A percentile compares a stretch with the other conserved stretches of the same genome.
These are phyloP conservation scores for Trichoderma semiorbis DNA, from an alignment of 2,329 filamentous ascomycete genomes.

Conservation along the genomic window DNA sequence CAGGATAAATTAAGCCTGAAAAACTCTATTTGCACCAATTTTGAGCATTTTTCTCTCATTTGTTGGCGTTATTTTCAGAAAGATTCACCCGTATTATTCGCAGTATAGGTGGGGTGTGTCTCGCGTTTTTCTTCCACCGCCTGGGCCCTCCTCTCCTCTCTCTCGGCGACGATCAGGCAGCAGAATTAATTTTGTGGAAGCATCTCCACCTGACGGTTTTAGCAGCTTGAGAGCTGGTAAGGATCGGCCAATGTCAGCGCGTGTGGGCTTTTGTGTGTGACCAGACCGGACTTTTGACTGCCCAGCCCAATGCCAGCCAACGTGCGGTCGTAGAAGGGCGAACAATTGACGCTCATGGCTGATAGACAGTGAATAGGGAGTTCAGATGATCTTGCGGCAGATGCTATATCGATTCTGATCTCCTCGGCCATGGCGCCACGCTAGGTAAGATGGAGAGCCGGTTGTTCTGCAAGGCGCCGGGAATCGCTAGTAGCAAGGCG, in stretches of 20 bases:
- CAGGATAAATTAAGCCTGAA: no score
- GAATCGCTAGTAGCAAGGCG: background rate
- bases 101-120: no score
- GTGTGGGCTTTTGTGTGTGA: background rate
- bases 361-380: background rate
- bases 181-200: conserved; percentile 21
- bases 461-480: background rate
- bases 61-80: no score
- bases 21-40: no score
- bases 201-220: conserved; percentile 5
- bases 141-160: background rate
- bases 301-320: background rate
- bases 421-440: background rate
- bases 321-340: background rate
- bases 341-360: background rate
- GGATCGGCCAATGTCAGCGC: background rate
- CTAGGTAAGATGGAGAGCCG: background rate
- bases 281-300: background rate
- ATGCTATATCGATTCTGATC: background rate
- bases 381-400: background rate
- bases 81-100: no score
- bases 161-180: conserved; percentile 19
- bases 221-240: background rate
- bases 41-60: no score
- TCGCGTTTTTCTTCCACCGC: no score